Conservation (phyloP, 2,329 filamentous ascomycete genomes). For the Aspergillus candidus region DNA sequence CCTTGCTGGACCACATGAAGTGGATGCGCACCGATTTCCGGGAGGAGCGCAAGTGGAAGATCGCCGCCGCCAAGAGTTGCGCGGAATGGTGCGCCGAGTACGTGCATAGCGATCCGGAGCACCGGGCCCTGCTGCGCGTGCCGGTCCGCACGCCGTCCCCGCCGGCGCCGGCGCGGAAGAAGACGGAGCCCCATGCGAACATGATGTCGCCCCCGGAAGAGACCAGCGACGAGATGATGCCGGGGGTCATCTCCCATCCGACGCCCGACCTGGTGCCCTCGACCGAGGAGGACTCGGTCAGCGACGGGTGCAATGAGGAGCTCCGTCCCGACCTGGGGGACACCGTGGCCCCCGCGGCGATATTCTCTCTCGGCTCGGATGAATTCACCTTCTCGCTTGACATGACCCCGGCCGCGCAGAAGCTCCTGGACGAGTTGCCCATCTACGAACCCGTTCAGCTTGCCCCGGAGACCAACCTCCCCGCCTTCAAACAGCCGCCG, state of each 20-base stretch:
- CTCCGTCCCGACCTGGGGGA: conserved; percentile 39
- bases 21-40: conserved; percentile 98
- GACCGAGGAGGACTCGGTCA: conserved; percentile 53
- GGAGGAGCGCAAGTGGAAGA: conserved; percentile 93
- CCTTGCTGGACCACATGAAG: conserved; percentile 83
- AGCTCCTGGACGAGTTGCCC: conserved; percentile 72
- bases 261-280: conserved; percentile 65
- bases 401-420: conserved; percentile 67
- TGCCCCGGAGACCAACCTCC: conserved; percentile 53
- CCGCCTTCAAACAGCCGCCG: conserved; percentile 55
- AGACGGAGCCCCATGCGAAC: conserved; percentile 22
- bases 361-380: conserved; percentile 76
- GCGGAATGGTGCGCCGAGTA: conserved; percentile 81
- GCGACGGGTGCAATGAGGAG: conserved; percentile 43
- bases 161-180: conserved; percentile 19
- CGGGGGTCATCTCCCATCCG: conserved; percentile 37
- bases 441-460: conserved; percentile 61
- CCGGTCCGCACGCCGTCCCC: conserved; percentile 32
- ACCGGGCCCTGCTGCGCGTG: conserved; percentile 64
- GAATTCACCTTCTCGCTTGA: conserved; percentile 75
- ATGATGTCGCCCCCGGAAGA: conserved; percentile 30
- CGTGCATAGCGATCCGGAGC: conserved; percentile 58
- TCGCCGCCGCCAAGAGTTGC: conserved; percentile 68
- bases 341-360: conserved; percentile 60
- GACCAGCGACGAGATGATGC: conserved; percentile 24